Evolutionary conservation across 2,329 filamentous ascomycete species (phyloP).

Genomic region (Akanthomyces dipterigenus): DNA sequence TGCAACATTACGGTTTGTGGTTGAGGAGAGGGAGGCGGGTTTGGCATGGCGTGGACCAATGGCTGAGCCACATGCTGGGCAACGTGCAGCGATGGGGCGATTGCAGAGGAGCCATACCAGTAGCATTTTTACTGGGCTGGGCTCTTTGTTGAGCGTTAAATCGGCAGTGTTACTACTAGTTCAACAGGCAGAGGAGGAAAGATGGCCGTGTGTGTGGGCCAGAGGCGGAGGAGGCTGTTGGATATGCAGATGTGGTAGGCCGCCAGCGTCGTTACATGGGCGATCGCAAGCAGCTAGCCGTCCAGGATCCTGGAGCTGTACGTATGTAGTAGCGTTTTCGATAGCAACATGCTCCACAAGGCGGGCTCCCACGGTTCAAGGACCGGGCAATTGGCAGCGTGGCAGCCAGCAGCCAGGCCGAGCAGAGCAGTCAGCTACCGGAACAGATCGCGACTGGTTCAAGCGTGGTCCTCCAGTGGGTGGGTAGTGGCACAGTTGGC

Average conservation of each 20-base stretch:
- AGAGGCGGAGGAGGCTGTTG: conserved; percentile 6
- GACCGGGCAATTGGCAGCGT: neutral
- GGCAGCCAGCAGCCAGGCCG: neutral
- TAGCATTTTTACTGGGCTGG: neutral
- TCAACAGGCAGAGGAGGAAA: neutral
- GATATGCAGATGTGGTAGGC: conserved; percentile 3
- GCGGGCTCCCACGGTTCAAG: conserved; percentile 10
- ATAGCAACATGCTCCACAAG: neutral
- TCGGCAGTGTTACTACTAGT: neutral
- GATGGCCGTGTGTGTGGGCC: conserved; percentile 12
- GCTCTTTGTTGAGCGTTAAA: conserved; percentile 6
- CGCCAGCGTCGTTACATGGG: neutral
- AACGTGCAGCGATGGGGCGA: conserved; percentile 17
- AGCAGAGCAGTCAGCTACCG: neutral
- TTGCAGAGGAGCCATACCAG: neutral
- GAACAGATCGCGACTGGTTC: conserved; percentile 8
- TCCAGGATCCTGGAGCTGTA: neutral
- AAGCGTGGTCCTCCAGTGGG: neutral
- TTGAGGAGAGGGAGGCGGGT: neutral
- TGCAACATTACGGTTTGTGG: neutral
- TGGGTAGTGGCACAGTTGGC: neutral
- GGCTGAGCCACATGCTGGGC: conserved; percentile 34
- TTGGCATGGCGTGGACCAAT: conserved; percentile 30
- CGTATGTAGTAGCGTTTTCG: no score
- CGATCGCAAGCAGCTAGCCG: neutral